Conservation (phyloP, 2,329 filamentous ascomycete species). For the Cadophora sp. region DNA sequence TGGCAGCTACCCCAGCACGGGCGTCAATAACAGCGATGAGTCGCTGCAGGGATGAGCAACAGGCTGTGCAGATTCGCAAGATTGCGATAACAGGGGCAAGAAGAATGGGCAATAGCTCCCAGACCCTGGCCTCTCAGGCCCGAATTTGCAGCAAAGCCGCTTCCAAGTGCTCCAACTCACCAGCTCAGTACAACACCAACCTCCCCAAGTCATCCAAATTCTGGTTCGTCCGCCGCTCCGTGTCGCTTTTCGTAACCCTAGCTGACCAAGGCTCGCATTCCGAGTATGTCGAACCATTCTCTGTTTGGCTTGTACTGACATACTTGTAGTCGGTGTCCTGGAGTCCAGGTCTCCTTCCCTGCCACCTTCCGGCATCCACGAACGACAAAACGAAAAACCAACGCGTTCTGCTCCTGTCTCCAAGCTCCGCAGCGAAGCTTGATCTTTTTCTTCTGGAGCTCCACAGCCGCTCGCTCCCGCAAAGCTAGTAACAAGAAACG, state of each 20-base stretch:
- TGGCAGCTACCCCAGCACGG: slow-evolving; percentile 19
- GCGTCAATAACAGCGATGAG: slow-evolving; percentile 20
- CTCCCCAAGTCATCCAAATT: background rate
- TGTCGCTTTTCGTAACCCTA: background rate
- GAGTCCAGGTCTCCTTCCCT: background rate
- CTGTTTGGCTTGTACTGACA: background rate
- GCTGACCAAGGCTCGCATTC: slow-evolving; percentile 1
- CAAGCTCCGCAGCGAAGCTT: slow-evolving; percentile 17
- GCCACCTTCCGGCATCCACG: background rate
- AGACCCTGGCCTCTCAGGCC: background rate
- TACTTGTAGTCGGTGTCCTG: background rate
- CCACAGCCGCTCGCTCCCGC: slow-evolving; percentile 13
- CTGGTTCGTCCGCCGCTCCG: slow-evolving; percentile 10
- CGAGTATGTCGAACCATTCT: background rate
- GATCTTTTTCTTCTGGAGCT: slow-evolving; percentile 12
- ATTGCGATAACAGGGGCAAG: slow-evolving; percentile 33
- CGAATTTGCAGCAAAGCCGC: background rate
- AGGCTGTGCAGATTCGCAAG: slow-evolving; percentile 38
- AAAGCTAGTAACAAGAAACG: slow-evolving; percentile 15
- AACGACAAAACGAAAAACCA: slow-evolving; percentile 9
- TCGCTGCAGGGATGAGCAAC: slow-evolving; percentile 31
- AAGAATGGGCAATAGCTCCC: background rate
- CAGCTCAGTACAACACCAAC: background rate
- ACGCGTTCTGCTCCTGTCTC: slow-evolving; percentile 44
- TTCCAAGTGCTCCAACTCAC: background rate